Evolutionary conservation across 495 filamentous ascomycete genomes (phyloP), one percentile per base, ranked within the genome.

Genomic region (Neurospora tetraspora): DNA sequence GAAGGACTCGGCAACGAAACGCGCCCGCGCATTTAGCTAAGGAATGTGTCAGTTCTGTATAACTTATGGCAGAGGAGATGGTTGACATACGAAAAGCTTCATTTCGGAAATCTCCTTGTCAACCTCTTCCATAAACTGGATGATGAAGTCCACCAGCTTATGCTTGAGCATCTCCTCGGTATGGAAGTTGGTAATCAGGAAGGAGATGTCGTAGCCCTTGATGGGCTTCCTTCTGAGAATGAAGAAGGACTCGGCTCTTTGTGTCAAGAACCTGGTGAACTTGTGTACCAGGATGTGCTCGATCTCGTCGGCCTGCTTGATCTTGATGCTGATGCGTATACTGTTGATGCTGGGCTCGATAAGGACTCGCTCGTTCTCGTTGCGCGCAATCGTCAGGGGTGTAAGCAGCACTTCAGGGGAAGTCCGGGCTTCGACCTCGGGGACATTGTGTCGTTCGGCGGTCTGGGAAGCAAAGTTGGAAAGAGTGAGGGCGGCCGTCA

Each of bases 41-140:
- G 23, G 20, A 18, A 12, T 65, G 85, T 71, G 80, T 79, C 53
- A 81, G 27, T 47, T 39, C 9, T 12, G 27, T 43, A 61, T 40
- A 70, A 36, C 14, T 4, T n/a, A 27, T 39, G n/a, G 53, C 34
- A 9, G 3, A n/a, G 42, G 3, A n/a, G 42, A 75, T 45, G n/a
- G 5, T 27, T 2, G 72, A 70, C 34, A 68, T 89, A 98, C 95
- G 82, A 98, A 99, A 74, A 99, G 89, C 88, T 99, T 99, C 96
- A 98, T 98, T 83, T 98, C 96, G 2, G 95, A 98, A 70, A 98
- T 98, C 82, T 99, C 96, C 85, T 98, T 98, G 79, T 98, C 96
- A 38, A 98, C 96, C 78, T 99, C 96, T 83, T 98, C 95, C 94
- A 98, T 98, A 80, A 98, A 98, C 75, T 97, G 91, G 73, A 99